Base-by-base conservation (phyloP, 2,329 filamentous ascomycete genomes). In the Huntiella moniliformis region DNA sequence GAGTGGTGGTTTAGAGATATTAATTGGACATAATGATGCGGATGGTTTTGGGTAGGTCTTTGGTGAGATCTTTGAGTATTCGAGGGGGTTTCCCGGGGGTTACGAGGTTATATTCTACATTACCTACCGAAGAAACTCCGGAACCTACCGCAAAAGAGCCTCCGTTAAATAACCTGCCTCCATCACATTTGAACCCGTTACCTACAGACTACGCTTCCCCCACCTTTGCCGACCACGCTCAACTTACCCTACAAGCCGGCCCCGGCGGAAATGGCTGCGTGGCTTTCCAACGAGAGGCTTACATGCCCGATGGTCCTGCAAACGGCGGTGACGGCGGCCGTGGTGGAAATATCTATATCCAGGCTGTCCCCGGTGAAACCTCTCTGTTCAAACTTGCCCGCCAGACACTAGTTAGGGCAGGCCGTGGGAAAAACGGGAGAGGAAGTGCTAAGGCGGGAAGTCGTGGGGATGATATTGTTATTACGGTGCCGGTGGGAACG, bases 311-410 rank as follows among this genome's bases (percentile, higher is more conserved):
- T 52, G 91, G 91, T 0, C 91, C 91, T 8, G 76, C 91, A 7
- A 96, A 98, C 60, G 91, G 91, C 42, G 91, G 91, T 50, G 86
- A 98, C 58, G 91, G 91, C 37, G 91, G 91, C 4, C 81, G 77
- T 47, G 91, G 91, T 51, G 91, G 91, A 35, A 92, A 82, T 55
- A 69, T 98, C 53, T 96, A 93, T 60, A 92, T 98, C 48, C 88
- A 96, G 62, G 87, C 91, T 5, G 77, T 93, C 1, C 77, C 82
- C 46, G 85, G 86, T 49, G 82, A 96, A 61, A 96, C 86, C 0
- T 94, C 85, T 45, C 64, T 98, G 51, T 87, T 96, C 63, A 96
- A 95, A 63, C 68, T 98, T 7, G 80, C 84, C 1, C 71, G 88
- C 36, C 69, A 79, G 53, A 77, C 83, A 2, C 73, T 85, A 46